Base-by-base conservation (phyloP, 2,329 filamentous ascomycete species). In the Aspergillus udagawae region DNA sequence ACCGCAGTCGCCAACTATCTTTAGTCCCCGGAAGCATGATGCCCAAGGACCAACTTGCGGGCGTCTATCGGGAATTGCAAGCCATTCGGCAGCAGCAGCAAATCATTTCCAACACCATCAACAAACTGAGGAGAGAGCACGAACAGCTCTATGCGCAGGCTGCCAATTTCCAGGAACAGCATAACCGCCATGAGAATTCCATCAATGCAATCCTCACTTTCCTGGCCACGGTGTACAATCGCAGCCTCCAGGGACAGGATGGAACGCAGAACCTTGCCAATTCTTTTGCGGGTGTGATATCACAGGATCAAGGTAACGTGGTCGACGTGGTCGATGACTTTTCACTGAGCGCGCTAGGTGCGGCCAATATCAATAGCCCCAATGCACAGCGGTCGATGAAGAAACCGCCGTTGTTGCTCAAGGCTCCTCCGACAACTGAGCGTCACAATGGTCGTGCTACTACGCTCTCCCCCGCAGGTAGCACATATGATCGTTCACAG, bases 121-220 rank as follows among this genome's bases (percentile, higher is more conserved):
- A 82, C 53, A 86, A 89, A 55, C 79, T 97, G 57, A 88, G 91
- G 55, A 85, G 89, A 58, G 92, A 97, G 67, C 94, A 97, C 69
- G 87, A 91, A 60, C 87, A 93, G 60, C 83, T 97, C 29, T 95
- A 92, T 67, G 88, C 90, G 55, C 92, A 97, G 73, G 92, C 93
- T 0, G 83, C 90, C 48, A 87, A 90, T 57, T 97, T 97, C 71
- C 92, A 97, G 73, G 89, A 86, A 58, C 86, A 96, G 70, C 93
- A 97, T 69, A 92, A 93, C 65, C 87, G 94, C n/a, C 94, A 99
- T 69, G 94, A 99, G 71, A 96, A 93, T 71, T 97, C 93, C 0
- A 97, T 99, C 75, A 97, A 97, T 69, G 93, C 93, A n/a, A 97
- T 99, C 60, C 82, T 99, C 45, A 96, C 92, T 51, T 97, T 99